Base-by-base conservation (phyloP, 164 flowering plant species). In the Buxus sempervirens region DNA sequence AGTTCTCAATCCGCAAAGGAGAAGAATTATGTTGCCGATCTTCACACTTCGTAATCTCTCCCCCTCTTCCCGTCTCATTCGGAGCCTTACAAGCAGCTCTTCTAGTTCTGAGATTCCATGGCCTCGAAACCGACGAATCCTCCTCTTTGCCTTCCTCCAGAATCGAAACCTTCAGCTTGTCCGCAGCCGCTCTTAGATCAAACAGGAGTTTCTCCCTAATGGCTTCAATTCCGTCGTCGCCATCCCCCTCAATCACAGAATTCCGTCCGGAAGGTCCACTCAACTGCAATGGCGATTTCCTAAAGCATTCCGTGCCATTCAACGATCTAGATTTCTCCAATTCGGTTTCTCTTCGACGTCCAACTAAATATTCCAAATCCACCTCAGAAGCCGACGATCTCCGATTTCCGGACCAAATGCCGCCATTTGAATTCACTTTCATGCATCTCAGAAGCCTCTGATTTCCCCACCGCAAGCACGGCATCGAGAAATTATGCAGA, bases 41-140 rank as follows among this genome's bases (percentile, higher is more conserved):
- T 32, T 72, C 79, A 22, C 45, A 63, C 56, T 16, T 72, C 54
- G 67, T 62, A 32, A 32, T 32, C 7, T 71, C 58, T 70, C 69
- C 54, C 19, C 51, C 71, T 5, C 73, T 72, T 51, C 74, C 85
- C 60, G n/a, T 49, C 36, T 71, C 79, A 36, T 18, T 63, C 59
- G 89, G 83, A 21, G 76, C 73, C 76, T 83, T 82, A 48, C 77
- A 74, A 48, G 79, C 84, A 16, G 85, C 88, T 54, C 88, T 73
- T 78, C 96, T 75, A n/a, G 86, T 88, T 77, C 97, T 79, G 73
- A 90, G 80, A 79, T 87, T 90, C 92, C 92, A 88, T 58, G 90
- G 95, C 78, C 78, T 67, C 25, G 59, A 67, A 26, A 64, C 70
- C 60, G 63, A 22, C 45, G 53, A 70, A 42, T 25, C 66, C n/a